Base-by-base conservation (phyloP, 129 eudicot genomes). In the Flaveria ramosissima region DNA sequence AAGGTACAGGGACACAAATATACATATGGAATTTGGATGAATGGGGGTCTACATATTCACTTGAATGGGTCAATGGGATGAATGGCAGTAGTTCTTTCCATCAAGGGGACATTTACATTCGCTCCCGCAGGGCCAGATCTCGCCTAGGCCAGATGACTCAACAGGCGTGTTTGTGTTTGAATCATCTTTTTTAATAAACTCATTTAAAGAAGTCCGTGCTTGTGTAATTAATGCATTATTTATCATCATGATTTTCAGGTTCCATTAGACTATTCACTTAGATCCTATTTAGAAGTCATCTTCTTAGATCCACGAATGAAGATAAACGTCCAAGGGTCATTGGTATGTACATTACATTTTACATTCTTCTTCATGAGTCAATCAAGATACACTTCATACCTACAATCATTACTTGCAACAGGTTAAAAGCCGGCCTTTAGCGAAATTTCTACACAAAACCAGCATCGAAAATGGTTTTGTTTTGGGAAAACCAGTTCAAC, bases 301-400 rank as follows among this genome's bases (percentile, higher is more conserved):
- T 88, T 88, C 77, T 70, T 82, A 57, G 96, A 86, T 70, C 96
- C 96, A 41, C 81, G 96, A 21, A 90, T 90, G 91, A 90, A 88
- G 84, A 88, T 90, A 15, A 75, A 74, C 32, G 86, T 90, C 67
- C 96, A 90, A 88, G 96, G 93, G 73, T 82, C 91, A 77, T 50
- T 70, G 91, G 96, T 90, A 88, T 51, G 70, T n/a, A 4, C 8
- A 45, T 12, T 42, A 19, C 19, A 6, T 59, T 24, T 17, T 41
- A 20, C 13, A 4, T 45, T 57, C 39, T n/a, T 69, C 60, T 78
- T 71, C 23, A 17, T 78, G 24, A 64, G 23, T 66, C 53, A 66
- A 50, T 46, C n/a, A 21, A 39, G 23, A 56, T 26, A 32, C 42
- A 65, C 46, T 30, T 60, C 21, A 63, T 73, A 36, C 60, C 19